Evolutionary conservation across 139 green algal species (phyloP).

Genomic region (Auxenochlorella pyrenoidosa): DNA sequence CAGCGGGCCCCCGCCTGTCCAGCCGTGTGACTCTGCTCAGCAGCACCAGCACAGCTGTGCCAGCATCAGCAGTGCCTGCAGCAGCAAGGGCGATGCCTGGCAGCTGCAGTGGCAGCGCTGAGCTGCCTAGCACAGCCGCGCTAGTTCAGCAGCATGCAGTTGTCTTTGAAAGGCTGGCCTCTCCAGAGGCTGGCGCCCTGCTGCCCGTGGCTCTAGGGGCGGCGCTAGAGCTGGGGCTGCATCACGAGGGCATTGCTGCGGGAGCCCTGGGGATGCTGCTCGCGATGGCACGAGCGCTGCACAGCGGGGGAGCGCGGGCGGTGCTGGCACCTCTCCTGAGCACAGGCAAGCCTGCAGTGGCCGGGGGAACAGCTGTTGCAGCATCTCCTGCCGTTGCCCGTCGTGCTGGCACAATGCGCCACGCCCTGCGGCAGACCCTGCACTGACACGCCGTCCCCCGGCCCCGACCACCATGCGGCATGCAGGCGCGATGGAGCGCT

Average conservation of each 20-base stretch:
- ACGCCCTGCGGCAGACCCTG: no score
- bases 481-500: conserved; percentile 25
- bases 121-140: not conserved
- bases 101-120: not conserved
- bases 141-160: not conserved
- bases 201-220: not conserved
- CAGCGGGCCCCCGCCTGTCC: not conserved
- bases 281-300: conserved; percentile 6
- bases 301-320: not conserved
- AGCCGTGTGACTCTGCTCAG: not conserved
- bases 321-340: conserved; percentile 2
- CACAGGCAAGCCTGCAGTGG: not conserved
- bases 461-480: not conserved
- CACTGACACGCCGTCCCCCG: no score
- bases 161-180: not conserved
- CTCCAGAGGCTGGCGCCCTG: not conserved
- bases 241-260: not conserved
- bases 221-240: not conserved
- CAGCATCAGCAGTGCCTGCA: not conserved
- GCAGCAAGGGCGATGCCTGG: not conserved
- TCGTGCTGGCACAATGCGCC: not conserved
- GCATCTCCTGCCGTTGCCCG: not conserved
- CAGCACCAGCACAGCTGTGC: not conserved
- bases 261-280: not conserved
- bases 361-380: not conserved